Conservation (phyloP, 2,329 filamentous ascomycete genomes). For the Fusarium kyushuense region DNA sequence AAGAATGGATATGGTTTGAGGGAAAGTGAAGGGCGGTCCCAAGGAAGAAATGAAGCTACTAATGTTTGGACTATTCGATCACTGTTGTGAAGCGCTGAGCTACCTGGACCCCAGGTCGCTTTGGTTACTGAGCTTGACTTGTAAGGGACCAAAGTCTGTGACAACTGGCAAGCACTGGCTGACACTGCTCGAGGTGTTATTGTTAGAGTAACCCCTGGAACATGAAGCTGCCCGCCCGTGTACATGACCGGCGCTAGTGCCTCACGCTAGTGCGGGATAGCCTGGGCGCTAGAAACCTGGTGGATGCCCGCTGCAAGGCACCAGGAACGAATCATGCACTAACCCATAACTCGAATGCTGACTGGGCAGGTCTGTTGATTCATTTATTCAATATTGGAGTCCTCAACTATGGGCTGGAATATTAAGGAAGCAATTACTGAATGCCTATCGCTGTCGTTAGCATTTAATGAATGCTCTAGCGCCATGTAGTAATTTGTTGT, state of each 20-base stretch:
- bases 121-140: not conserved
- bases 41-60: conserved; percentile 45
- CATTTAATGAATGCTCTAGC: conserved; percentile 5
- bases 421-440: not conserved
- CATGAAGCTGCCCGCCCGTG: not conserved
- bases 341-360: conserved; percentile 8
- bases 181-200: conserved; percentile 3
- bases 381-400: conserved; percentile 22
- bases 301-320: conserved; percentile 37
- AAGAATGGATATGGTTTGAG: conserved; percentile 16
- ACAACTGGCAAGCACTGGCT: conserved; percentile 33
- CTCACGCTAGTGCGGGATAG: conserved; percentile 20
- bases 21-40: conserved; percentile 31
- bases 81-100: conserved; percentile 4
- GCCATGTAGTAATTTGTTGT: not conserved
- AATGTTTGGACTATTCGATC: conserved; percentile 38
- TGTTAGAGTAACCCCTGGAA: conserved; percentile 37
- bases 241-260: conserved; percentile 25
- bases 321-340: conserved; percentile 37
- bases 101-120: conserved; percentile 13
- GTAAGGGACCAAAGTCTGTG: not conserved
- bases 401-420: not conserved
- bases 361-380: not conserved
- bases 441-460: not conserved
- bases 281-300: conserved; percentile 33